Evolutionary conservation across 2,329 filamentous ascomycete genomes (phyloP).

Genomic region (Arthrinium puccinioides): DNA sequence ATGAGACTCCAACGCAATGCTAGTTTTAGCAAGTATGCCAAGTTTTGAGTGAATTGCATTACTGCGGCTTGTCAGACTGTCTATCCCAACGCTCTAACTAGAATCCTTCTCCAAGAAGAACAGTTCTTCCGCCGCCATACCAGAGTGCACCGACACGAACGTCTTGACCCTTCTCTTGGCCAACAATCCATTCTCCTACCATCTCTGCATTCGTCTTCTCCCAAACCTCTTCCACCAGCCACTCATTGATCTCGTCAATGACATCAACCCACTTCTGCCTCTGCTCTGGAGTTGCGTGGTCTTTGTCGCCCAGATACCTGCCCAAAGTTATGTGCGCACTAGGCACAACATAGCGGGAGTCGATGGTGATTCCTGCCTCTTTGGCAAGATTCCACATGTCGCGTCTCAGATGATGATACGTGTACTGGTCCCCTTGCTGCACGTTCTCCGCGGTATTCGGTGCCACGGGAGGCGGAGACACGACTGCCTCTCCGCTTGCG

Average conservation of each 20-base stretch:
- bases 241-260: slow-evolving; percentile 71
- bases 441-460: slow-evolving; percentile 25
- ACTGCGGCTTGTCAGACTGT: no score
- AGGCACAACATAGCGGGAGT: slow-evolving; percentile 78
- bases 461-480: slow-evolving; percentile 31
- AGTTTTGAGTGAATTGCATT: no score
- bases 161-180: slow-evolving; percentile 75
- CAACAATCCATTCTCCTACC: slow-evolving; percentile 76
- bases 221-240: slow-evolving; percentile 68
- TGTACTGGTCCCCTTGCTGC: slow-evolving; percentile 58
- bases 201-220: slow-evolving; percentile 36
- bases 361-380: slow-evolving; percentile 59
- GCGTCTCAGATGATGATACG: slow-evolving; percentile 83
- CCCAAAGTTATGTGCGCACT: slow-evolving; percentile 86
- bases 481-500: slow-evolving; percentile 53
- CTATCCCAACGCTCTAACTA: no score
- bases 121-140: slow-evolving; percentile 77
- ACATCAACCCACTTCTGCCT: slow-evolving; percentile 58
- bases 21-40: no score
- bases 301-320: slow-evolving; percentile 64
- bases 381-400: slow-evolving; percentile 62
- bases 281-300: slow-evolving; percentile 52
- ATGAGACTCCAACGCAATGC: no score
- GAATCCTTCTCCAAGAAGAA: slow-evolving; percentile 57
- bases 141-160: slow-evolving; percentile 69